These are phyloP conservation scores for Xylaria sp. DNA, from an alignment of 2,329 filamentous ascomycete species.

Conservation along the genomic window DNA sequence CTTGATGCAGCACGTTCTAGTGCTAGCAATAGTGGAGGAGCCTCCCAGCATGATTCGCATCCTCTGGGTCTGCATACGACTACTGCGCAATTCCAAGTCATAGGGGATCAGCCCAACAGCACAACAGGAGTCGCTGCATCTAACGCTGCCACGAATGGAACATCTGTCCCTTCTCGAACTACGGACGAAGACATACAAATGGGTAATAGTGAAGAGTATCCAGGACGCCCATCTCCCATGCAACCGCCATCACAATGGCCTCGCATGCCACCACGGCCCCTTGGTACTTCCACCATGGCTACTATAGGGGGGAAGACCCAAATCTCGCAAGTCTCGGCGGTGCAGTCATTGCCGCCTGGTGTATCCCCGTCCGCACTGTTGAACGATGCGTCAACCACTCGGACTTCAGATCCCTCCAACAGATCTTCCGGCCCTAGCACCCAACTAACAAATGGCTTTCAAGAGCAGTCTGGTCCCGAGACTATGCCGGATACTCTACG, in stretches of 20 bases:
- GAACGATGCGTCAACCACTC: constrained; percentile 94
- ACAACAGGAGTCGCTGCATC: constrained; percentile 49
- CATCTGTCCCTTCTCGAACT: constrained; percentile 54
- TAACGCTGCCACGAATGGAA: constrained; percentile 60
- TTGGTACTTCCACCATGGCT: constrained; percentile 47
- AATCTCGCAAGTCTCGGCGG: constrained; percentile 67
- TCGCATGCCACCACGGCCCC: constrained; percentile 37
- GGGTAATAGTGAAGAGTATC: constrained; percentile 56
- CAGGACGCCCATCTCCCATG: constrained; percentile 54
- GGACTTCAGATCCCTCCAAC: constrained; percentile 75
- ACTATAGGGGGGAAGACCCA: constrained; percentile 57
- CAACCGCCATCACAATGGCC: constrained; percentile 54
- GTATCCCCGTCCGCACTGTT: constrained; percentile 64
- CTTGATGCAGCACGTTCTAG: constrained; percentile 58
- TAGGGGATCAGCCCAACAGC: constrained; percentile 66
- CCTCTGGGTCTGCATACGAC: constrained; percentile 56
- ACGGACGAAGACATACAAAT: constrained; percentile 66
- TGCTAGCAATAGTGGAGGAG: constrained; percentile 55
- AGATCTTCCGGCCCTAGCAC: constrained; percentile 70
- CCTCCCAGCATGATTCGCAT: constrained; percentile 48
- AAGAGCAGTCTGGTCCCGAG: constrained; percentile 47
- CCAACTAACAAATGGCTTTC: constrained; percentile 72
- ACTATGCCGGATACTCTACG: constrained; percentile 62
- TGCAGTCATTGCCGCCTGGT: constrained; percentile 63
- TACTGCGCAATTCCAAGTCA: constrained; percentile 59